These are phyloP conservation scores for Ogataea pini DNA, from an alignment of 805 yeast species.

Conservation along the genomic window DNA sequence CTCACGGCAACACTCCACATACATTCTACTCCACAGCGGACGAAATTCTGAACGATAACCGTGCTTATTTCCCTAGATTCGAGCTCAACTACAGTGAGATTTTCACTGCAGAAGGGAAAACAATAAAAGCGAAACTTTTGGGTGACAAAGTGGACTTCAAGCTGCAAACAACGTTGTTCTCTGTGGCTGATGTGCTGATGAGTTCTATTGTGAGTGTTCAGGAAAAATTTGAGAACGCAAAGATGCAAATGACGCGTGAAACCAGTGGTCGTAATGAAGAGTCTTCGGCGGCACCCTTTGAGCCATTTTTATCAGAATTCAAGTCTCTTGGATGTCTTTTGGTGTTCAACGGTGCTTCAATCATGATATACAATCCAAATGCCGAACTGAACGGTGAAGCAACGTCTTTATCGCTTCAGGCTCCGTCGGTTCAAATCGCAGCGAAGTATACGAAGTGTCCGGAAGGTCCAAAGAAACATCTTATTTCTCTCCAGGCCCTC, in stretches of 20 bases:
- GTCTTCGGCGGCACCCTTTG: neutral
- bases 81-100: slow-evolving; percentile 48
- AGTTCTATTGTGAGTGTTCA: slow-evolving; percentile 44
- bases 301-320: slow-evolving; percentile 9
- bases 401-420: slow-evolving; percentile 61
- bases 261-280: neutral
- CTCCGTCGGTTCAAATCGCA: slow-evolving; percentile 71
- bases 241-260: neutral
- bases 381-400: slow-evolving; percentile 40
- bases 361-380: slow-evolving; percentile 48
- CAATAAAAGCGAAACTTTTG: slow-evolving; percentile 50
- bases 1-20: slow-evolving; percentile 56
- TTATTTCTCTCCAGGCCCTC: slow-evolving; percentile 50
- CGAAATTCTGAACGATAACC: slow-evolving; percentile 50
- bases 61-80: slow-evolving; percentile 70
- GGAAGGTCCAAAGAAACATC: slow-evolving; percentile 41
- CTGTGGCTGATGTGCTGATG: slow-evolving; percentile 52
- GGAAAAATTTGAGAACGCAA: slow-evolving; percentile 18
- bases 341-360: slow-evolving; percentile 69
- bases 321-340: slow-evolving; percentile 51
- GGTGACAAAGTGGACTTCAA: slow-evolving; percentile 75
- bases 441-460: slow-evolving; percentile 51
- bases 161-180: slow-evolving; percentile 56
- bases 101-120: slow-evolving; percentile 29
- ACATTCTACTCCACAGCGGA: slow-evolving; percentile 46